phyloP scores from a whole-genome alignment of 805 yeast genomes.

The Sugiyamaella valdiviana region DNA sequence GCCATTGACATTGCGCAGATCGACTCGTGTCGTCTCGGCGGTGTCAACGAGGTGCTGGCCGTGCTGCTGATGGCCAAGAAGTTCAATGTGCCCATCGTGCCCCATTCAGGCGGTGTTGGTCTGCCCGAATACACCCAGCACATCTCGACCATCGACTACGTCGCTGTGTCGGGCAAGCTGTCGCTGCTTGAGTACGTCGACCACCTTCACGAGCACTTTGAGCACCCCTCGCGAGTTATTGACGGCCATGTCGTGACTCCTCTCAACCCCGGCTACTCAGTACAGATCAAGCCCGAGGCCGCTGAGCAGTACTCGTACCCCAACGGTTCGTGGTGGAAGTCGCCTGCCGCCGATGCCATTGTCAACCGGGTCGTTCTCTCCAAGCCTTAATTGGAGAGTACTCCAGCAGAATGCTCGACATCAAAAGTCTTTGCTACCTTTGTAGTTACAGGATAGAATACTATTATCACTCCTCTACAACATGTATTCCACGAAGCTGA shows the following conservation, averaged over 20 bases:
- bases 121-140: slow-evolving; percentile 35
- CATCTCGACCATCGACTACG: slow-evolving; percentile 31
- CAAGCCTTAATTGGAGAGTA: neutral
- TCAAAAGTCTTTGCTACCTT: too few relatives aligned
- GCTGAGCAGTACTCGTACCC: slow-evolving; percentile 28
- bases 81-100: slow-evolving; percentile 31
- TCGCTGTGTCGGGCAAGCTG: slow-evolving; percentile 28
- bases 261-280: slow-evolving; percentile 31
- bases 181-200: slow-evolving; percentile 31
- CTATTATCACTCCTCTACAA: too few relatives aligned
- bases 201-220: slow-evolving; percentile 31
- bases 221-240: slow-evolving; percentile 27
- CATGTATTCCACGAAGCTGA: too few relatives aligned
- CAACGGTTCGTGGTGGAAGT: slow-evolving; percentile 30
- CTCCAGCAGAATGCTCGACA: too few relatives aligned
- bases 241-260: slow-evolving; percentile 32
- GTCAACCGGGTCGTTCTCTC: slow-evolving; percentile 14
- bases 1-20: slow-evolving; percentile 32
- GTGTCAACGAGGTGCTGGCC: slow-evolving; percentile 32
- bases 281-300: slow-evolving; percentile 27
- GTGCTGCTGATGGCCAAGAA: slow-evolving; percentile 33
- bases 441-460: too few relatives aligned
- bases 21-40: slow-evolving; percentile 34
- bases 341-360: slow-evolving; percentile 19
- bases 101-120: slow-evolving; percentile 36